Evolutionary conservation across 2,329 filamentous ascomycete species (phyloP), one percentile per base, ranked within the genome.

Genomic region (Sporothrix dimorphospora): DNA sequence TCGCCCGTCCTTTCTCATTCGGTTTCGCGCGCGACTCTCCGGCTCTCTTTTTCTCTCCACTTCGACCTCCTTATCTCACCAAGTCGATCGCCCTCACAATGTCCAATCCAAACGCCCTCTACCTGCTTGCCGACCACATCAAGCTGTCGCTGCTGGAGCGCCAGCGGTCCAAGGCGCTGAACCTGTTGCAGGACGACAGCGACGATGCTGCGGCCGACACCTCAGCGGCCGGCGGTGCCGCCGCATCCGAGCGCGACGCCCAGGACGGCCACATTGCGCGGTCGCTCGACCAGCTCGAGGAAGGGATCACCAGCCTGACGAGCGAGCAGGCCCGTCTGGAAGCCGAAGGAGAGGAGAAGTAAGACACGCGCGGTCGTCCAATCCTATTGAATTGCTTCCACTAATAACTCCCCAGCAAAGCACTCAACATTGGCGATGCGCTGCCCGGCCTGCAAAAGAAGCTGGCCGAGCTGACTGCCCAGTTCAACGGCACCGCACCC

Each of bases 141-240:
- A 98, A 98, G 83, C 89, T 98, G 74, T 97, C 94, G 16, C 87
- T 99, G 19, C 90, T 98, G 34, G 96, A 98, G 84, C 90, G 95
- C 72, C 91, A 97, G 83, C 91, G 95, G 72, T 94, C 94, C 66
- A 89, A 93, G 77, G 92, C 90, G 16, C 87, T 97, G 59, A 90
- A 94, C 76, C 88, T 97, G 71, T 45, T 74, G 67, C 73, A 75
- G 27, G 89, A 94, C 73, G 89, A 89, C 40, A 47, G 1, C 53
- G 89, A 89, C 53, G 55, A 21, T 34, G 63, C 24, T 11, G 16
- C 57, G 16, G 53, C 38, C 27, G 47, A 19, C 16, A 19, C 19
- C 47, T n/a, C 55, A 40, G 14, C 55, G 30, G 14, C 27, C 21
- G n/a, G 8, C 40, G n/a, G 4, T 40, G 68, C 6, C 53, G 42